Evolutionary conservation across 768 basidiomycete genomes (phyloP).

Genomic region (Tephrocybe sp.): DNA sequence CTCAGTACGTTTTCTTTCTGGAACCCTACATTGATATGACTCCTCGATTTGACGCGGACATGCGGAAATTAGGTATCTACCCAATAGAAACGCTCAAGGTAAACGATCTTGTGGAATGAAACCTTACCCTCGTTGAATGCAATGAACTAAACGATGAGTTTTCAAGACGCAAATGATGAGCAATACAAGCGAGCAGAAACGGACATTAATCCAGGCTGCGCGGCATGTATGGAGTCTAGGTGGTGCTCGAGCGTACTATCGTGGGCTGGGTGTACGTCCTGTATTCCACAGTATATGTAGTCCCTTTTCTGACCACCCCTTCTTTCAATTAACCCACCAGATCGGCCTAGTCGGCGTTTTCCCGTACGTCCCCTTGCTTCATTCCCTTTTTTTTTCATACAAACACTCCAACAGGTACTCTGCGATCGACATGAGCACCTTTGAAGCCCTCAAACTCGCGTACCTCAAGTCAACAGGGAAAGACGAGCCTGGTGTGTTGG

Average conservation of each 20-base stretch:
- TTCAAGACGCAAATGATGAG: constrained; percentile 95
- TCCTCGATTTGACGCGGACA: constrained; percentile 16
- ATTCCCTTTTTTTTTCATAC: no score
- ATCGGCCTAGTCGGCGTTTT: constrained; percentile 95
- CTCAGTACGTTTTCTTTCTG: constrained; percentile 54
- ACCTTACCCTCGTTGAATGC: constrained; percentile 6
- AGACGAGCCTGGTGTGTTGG: constrained; percentile 87
- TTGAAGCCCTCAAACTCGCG: constrained; percentile 90
- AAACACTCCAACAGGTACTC: no score
- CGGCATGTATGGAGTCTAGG: constrained; percentile 77
- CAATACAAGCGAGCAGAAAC: constrained; percentile 57
- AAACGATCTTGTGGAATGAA: constrained; percentile 2
- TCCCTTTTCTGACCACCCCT: no score
- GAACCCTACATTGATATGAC: constrained; percentile 2
- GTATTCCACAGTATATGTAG: background rate
- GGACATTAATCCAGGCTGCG: constrained; percentile 59
- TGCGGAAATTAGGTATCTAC: constrained; percentile 75
- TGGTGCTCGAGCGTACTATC: constrained; percentile 82
- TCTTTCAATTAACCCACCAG: constrained; percentile 38
- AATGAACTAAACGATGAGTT: constrained; percentile 6
- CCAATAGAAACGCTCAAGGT: constrained; percentile 96
- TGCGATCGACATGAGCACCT: constrained; percentile 97
- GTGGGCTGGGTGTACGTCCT: constrained; percentile 77
- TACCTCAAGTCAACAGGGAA: constrained; percentile 84
- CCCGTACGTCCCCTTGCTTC: constrained; percentile 74